A percentile compares a stretch with the other conserved stretches of the same genome.
Evolutionary conservation across 768 basidiomycete genomes (phyloP).

Genomic region (Cystofilobasidium bisporidii): DNA sequence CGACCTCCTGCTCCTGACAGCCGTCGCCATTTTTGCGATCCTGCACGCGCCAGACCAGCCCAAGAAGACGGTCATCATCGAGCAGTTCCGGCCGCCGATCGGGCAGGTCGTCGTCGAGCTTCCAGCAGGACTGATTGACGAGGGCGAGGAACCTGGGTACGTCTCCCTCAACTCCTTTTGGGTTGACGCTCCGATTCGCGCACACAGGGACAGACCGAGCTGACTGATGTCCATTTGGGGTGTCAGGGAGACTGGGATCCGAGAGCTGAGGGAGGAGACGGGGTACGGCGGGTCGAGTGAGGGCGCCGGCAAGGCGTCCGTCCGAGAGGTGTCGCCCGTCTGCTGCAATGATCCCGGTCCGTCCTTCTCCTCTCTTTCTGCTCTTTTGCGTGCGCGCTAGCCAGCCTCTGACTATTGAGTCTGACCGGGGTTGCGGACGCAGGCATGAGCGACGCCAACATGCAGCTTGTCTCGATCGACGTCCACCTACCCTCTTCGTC

Average conservation of each 20-base stretch:
- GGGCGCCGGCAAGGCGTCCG: conserved; percentile 2
- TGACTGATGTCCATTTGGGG: no score
- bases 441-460: conserved; percentile 28
- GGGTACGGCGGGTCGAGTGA: conserved; percentile 10
- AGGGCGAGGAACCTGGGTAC: conserved; percentile 13
- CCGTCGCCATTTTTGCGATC: conserved; percentile 26
- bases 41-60: conserved; percentile 6
- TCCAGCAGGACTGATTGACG: conserved; percentile 20
- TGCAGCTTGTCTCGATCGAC: conserved; percentile 26
- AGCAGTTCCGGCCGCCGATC: conserved; percentile 28
- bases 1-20: background rate
- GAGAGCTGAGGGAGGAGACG: conserved; percentile 21
- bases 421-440: no score
- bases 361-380: background rate
- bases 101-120: conserved; percentile 17
- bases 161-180: background rate
- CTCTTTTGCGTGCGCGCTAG: background rate
- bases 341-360: conserved; percentile 15
- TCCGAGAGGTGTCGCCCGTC: conserved; percentile 7
- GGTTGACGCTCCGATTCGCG: no score
- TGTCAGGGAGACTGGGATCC: conserved; percentile 1
- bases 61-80: conserved; percentile 19
- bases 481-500: conserved; percentile 7
- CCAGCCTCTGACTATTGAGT: no score
- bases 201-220: no score